A percentile compares a stretch with the other conserved stretches of the same genome.
These are phyloP conservation scores for Gossypium sturtianum DNA, from an alignment of 345 rosid genomes.

Conservation along the genomic window DNA sequence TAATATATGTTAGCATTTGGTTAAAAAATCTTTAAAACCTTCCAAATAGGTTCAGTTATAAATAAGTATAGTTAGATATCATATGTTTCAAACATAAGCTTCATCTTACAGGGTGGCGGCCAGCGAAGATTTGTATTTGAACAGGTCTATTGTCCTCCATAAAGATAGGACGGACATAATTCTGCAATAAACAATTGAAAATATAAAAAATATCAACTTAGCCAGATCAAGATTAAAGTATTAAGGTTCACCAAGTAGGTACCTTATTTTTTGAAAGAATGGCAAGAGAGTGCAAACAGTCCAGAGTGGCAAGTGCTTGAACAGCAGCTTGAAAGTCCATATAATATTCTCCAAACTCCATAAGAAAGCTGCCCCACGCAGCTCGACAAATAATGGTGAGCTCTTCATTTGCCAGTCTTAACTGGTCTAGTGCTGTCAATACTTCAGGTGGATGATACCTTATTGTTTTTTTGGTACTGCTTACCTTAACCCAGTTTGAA, in stretches of 20 bases:
- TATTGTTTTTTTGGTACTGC: slow-evolving; percentile 77
- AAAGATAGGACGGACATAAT: slow-evolving; percentile 63
- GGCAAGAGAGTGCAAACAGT: slow-evolving; percentile 84
- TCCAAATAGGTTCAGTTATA: background rate
- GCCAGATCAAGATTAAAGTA: slow-evolving; percentile 5
- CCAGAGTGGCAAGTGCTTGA: slow-evolving; percentile 84
- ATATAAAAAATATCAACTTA: slow-evolving; percentile 12
- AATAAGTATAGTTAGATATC: background rate
- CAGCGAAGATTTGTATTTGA: slow-evolving; percentile 66
- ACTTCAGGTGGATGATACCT: slow-evolving; percentile 95
- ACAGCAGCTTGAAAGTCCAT: slow-evolving; percentile 70
- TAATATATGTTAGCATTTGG: background rate
- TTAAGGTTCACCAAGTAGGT: slow-evolving; percentile 3
- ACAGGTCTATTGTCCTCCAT: slow-evolving; percentile 60
- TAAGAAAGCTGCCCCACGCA: slow-evolving; percentile 76
- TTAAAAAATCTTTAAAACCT: background rate
- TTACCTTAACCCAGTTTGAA: slow-evolving; percentile 71
- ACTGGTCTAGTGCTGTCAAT: slow-evolving; percentile 58
- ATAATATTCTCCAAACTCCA: slow-evolving; percentile 56
- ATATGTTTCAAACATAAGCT: background rate
- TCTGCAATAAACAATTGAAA: slow-evolving; percentile 39
- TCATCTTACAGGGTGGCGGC: slow-evolving; percentile 80
- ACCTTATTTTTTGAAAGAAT: slow-evolving; percentile 80
- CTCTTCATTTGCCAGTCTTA: slow-evolving; percentile 75
- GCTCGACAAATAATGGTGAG: slow-evolving; percentile 56